A percentile compares a stretch with the other conserved stretches of the same genome.
Conservation (phyloP, 805 yeast species). For the Priceomyces carsonii region DNA sequence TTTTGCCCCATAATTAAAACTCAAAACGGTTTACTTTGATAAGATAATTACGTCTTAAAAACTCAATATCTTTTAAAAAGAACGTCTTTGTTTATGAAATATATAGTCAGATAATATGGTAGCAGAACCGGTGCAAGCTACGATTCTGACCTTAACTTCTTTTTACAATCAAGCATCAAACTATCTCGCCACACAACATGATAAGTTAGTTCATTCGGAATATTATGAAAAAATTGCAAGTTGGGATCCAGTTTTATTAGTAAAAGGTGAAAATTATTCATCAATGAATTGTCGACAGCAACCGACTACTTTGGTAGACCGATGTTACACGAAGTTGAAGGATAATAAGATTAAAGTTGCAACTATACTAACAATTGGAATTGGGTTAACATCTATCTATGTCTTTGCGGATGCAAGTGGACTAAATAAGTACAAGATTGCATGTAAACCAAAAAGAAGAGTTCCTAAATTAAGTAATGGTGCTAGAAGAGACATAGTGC, state of each 20-base stretch:
- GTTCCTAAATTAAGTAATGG: slow-evolving; percentile 69
- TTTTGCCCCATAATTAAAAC: neutral
- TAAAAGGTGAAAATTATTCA: neutral
- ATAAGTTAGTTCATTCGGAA: slow-evolving; percentile 20
- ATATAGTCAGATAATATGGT: slow-evolving; percentile 28
- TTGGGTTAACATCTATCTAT: slow-evolving; percentile 19
- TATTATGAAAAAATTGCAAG: slow-evolving; percentile 12
- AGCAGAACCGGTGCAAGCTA: slow-evolving; percentile 47
- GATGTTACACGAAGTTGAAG: slow-evolving; percentile 2
- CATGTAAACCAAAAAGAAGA: slow-evolving; percentile 38
- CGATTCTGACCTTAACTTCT: slow-evolving; percentile 27
- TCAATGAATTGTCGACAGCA: neutral
- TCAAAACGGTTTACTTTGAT: too few species aligned
- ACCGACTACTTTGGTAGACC: slow-evolving; percentile 1
- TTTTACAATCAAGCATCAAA: slow-evolving; percentile 21
- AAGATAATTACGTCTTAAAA: neutral
- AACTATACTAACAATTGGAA: slow-evolving; percentile 24
- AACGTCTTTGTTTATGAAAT: neutral
- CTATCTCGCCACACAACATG: slow-evolving; percentile 23
- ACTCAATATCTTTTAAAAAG: neutral
- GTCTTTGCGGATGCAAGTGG: slow-evolving; percentile 4
- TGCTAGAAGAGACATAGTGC: slow-evolving; percentile 71
- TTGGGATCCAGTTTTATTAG: slow-evolving; percentile 10
- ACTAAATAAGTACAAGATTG: neutral
- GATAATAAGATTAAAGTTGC: slow-evolving; percentile 8